These are phyloP conservation scores for Brassica napus DNA, from an alignment of 345 rosid species.

Conservation along the genomic window DNA sequence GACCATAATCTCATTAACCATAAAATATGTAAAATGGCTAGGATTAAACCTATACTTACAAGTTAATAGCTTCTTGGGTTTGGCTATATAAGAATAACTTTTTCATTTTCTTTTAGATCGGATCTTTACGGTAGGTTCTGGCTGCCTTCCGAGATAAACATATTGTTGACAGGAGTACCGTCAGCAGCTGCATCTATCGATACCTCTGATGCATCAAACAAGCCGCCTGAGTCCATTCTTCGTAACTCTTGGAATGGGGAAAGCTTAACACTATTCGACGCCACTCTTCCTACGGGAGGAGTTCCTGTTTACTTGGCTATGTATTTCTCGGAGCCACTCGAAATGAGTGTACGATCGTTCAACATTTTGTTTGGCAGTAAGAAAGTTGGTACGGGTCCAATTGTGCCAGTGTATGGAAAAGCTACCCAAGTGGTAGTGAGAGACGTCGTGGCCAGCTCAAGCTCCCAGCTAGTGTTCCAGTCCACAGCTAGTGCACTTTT, in stretches of 20 bases:
- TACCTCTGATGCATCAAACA: slow-evolving; percentile 31
- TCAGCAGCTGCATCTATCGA: slow-evolving; percentile 11
- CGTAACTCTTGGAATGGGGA: slow-evolving; percentile 7
- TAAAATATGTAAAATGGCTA: background rate
- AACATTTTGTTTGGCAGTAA: slow-evolving; percentile 18
- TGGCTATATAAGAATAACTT: background rate
- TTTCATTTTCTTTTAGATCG: background rate
- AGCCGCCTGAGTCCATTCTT: slow-evolving; percentile 20
- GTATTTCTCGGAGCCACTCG: slow-evolving; percentile 30
- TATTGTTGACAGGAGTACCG: background rate
- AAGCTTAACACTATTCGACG: background rate
- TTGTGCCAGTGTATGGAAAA: slow-evolving; percentile 17
- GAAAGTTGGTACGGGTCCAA: slow-evolving; percentile 1
- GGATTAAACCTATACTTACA: background rate
- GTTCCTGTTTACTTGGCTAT: slow-evolving; percentile 32
- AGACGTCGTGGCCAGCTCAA: slow-evolving; percentile 27
- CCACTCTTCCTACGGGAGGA: slow-evolving; percentile 12
- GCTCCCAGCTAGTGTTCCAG: background rate
- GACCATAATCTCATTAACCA: too few relatives aligned
- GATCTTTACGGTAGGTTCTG: slow-evolving; percentile 33
- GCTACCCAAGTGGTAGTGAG: slow-evolving; percentile 21
- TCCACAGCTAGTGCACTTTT: background rate
- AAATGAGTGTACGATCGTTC: background rate
- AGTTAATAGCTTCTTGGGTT: background rate
- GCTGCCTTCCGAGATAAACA: background rate